Conservation (phyloP, 768 basidiomycete genomes). For the Hygrocybe punicea region DNA sequence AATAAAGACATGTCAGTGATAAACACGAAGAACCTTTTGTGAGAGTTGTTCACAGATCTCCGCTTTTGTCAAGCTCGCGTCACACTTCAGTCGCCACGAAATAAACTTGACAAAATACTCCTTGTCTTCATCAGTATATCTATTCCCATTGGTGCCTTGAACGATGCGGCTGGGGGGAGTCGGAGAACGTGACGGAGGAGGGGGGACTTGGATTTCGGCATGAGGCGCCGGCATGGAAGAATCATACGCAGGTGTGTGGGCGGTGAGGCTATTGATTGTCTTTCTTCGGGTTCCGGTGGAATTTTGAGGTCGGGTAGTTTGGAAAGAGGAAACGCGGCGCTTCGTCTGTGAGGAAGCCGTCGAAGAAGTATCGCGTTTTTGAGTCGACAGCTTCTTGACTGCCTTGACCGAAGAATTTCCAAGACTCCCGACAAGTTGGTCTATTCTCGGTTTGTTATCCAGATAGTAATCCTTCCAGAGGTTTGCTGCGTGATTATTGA, state of each 20-base stretch:
- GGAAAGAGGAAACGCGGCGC: constrained; percentile 22
- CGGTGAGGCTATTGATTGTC: constrained; percentile 62
- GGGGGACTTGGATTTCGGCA: constrained; percentile 55
- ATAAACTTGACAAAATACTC: constrained; percentile 66
- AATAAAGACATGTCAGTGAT: neutral
- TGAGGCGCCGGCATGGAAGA: constrained; percentile 57
- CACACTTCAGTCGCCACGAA: constrained; percentile 54
- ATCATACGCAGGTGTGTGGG: constrained; percentile 45
- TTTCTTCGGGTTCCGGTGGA: constrained; percentile 27
- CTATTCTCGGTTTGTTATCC: constrained; percentile 61
- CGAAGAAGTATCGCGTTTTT: constrained; percentile 26
- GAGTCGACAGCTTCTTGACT: constrained; percentile 21
- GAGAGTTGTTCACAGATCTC: constrained; percentile 55
- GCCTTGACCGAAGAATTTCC: constrained; percentile 17
- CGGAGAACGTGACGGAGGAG: constrained; percentile 66
- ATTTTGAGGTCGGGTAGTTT: constrained; percentile 21
- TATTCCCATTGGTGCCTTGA: constrained; percentile 49
- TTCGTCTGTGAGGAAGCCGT: constrained; percentile 17
- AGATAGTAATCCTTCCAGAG: constrained; percentile 82
- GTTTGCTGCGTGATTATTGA: constrained; percentile 51
- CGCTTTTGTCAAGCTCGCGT: constrained; percentile 50
- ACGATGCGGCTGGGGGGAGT: constrained; percentile 57
- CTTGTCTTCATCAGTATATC: constrained; percentile 64
- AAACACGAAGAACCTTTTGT: constrained; percentile 39
- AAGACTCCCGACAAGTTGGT: constrained; percentile 36